Percentiles rank a stretch among this genome's conserved stretches.
These are phyloP conservation scores for Penicillium sp. DNA, from an alignment of 2,329 filamentous ascomycete genomes.

Conservation along the genomic window DNA sequence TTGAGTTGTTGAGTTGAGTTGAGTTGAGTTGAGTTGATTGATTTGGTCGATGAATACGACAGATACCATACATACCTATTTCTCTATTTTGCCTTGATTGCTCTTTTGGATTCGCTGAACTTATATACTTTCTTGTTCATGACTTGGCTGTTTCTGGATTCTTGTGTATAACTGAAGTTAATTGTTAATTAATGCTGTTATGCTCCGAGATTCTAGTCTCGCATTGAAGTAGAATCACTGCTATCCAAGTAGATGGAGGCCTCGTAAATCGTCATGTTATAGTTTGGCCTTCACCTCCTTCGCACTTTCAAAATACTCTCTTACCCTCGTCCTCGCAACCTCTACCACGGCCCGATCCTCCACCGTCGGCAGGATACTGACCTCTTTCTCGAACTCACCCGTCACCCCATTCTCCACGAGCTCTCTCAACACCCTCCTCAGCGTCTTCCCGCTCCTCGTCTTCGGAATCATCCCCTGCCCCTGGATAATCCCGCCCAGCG, in stretches of 20 bases:
- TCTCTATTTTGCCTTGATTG: background rate
- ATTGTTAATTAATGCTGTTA: constrained; percentile 12
- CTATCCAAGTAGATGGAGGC: background rate
- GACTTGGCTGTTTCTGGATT: constrained; percentile 11
- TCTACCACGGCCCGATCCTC: constrained; percentile 79
- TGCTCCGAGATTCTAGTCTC: background rate
- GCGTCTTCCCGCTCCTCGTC: constrained; percentile 88
- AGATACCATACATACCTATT: constrained; percentile 10
- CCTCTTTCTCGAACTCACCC: constrained; percentile 72
- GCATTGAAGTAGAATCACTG: background rate
- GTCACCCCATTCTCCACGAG: constrained; percentile 80
- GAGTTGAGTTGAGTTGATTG: constrained; percentile 6
- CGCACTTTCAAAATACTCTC: constrained; percentile 70
- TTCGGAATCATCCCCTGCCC: constrained; percentile 88
- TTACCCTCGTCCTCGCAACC: constrained; percentile 72
- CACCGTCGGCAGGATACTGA: constrained; percentile 80
- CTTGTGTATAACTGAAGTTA: constrained; percentile 20
- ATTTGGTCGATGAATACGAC: constrained; percentile 18
- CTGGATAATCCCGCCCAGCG: constrained; percentile 82
- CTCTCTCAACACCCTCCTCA: constrained; percentile 80
- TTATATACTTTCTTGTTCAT: constrained; percentile 4
- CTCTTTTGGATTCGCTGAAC: constrained; percentile 8
- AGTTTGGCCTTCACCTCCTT: constrained; percentile 47
- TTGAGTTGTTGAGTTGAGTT: constrained; percentile 3
- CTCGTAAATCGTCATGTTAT: constrained; percentile 29